Conservation (phyloP, 495 filamentous ascomycete genomes). For the Aspergillus funiculosus region DNA sequence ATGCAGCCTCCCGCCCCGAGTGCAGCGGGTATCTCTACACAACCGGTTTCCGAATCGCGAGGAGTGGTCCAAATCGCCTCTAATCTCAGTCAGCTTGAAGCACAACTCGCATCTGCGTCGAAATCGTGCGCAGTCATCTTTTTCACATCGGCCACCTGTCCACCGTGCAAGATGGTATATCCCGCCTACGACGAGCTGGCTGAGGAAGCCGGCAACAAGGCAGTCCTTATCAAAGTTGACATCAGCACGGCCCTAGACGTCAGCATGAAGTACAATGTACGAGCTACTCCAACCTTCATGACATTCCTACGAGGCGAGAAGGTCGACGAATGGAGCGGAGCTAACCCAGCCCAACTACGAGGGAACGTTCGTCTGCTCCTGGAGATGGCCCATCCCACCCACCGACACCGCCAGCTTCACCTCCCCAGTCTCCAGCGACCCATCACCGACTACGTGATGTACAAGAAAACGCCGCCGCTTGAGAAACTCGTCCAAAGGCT, state of each 20-base stretch:
- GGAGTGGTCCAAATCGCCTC: conserved; percentile 46
- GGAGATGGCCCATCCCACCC: conserved; percentile 69
- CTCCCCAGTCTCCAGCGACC: conserved; percentile 63
- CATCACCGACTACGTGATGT: conserved; percentile 61
- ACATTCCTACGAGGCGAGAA: conserved; percentile 74
- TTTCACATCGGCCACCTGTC: conserved; percentile 85
- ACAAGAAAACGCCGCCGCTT: conserved; percentile 74
- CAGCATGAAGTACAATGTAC: conserved; percentile 58
- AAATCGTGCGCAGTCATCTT: conserved; percentile 76
- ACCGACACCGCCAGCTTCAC: conserved; percentile 65
- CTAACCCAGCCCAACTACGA: conserved; percentile 59
- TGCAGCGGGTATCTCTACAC: conserved; percentile 17
- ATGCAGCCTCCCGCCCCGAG: conserved; percentile 20
- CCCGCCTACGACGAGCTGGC: conserved; percentile 80
- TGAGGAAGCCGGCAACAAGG: conserved; percentile 61
- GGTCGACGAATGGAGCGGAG: conserved; percentile 75
- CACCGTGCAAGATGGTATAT: conserved; percentile 78
- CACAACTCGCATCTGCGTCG: conserved; percentile 51
- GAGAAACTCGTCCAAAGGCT: conserved; percentile 78
- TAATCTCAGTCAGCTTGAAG: conserved; percentile 53
- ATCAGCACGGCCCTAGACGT: conserved; percentile 62
- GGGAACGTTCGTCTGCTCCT: conserved; percentile 68
- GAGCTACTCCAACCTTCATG: conserved; percentile 84
- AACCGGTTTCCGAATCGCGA: conserved; percentile 17
- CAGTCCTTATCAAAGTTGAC: conserved; percentile 79